phyloP scores from a whole-genome alignment of 164 flowering plant genomes.

The Kingdonia uniflora region DNA sequence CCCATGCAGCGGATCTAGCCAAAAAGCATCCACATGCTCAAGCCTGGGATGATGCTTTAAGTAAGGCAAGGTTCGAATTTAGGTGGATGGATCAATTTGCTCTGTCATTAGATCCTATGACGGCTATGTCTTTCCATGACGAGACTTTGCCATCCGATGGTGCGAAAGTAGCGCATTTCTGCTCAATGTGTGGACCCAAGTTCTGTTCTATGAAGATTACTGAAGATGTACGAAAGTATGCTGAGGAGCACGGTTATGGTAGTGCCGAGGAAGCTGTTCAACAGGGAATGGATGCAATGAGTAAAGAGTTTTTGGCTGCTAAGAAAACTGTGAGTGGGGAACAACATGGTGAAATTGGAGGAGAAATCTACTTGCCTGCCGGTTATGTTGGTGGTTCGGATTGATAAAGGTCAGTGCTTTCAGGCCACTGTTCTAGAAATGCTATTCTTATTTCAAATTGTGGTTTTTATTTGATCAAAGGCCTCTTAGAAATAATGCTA shows the following conservation, averaged over 20 bases:
- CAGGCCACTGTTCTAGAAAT: background rate
- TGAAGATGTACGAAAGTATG: conserved; percentile 94
- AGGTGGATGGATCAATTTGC: conserved; percentile 99
- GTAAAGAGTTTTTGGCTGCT: conserved; percentile 87
- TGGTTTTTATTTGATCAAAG: too few relatives aligned
- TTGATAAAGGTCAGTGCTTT: conserved; percentile 36
- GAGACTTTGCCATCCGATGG: conserved; percentile 95
- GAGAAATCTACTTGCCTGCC: conserved; percentile 87
- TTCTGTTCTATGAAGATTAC: conserved; percentile 99
- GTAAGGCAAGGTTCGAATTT: conserved; percentile 97
- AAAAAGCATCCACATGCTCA: conserved; percentile 93
- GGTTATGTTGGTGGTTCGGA: conserved; percentile 28
- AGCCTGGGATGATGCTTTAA: conserved; percentile 97
- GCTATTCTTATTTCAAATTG: too few relatives aligned
- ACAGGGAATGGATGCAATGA: conserved; percentile 96
- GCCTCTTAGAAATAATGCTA: too few relatives aligned
- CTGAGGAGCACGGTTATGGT: conserved; percentile 98
- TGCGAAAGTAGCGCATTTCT: conserved; percentile 97
- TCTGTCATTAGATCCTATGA: conserved; percentile 87
- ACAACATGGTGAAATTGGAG: conserved; percentile 94
- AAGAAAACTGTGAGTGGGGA: conserved; percentile 92
- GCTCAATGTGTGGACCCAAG: conserved; percentile 99
- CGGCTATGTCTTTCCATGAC: conserved; percentile 98
- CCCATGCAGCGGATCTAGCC: conserved; percentile 99
- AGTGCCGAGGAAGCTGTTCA: conserved; percentile 80